A percentile compares a stretch with the other conserved stretches of the same genome.
These are phyloP conservation scores for Trebouxia sp. DNA, from an alignment of 139 green algal genomes.

Conservation along the genomic window DNA sequence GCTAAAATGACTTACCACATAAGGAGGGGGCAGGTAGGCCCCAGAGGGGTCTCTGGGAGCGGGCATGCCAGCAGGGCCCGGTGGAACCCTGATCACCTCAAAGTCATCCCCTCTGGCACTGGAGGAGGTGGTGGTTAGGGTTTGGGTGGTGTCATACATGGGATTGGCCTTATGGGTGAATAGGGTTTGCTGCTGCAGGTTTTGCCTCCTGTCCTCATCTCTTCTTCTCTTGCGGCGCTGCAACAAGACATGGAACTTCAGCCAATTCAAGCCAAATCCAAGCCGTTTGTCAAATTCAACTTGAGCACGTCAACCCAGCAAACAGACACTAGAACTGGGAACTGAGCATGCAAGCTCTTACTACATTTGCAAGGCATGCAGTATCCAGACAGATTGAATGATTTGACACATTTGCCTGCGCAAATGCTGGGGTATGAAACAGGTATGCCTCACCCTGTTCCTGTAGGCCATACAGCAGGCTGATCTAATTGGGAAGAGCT, in stretches of 20 bases:
- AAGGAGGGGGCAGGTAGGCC: background rate
- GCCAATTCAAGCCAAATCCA: background rate
- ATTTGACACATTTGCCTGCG: no score
- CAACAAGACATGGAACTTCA: background rate
- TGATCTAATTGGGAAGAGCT: background rate
- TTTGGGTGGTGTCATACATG: conserved; percentile 30
- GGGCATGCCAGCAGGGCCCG: background rate
- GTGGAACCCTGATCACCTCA: conserved; percentile 25
- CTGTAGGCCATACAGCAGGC: no score
- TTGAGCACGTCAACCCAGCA: background rate
- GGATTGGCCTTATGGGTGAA: conserved; percentile 30
- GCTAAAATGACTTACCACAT: background rate
- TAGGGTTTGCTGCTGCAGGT: background rate
- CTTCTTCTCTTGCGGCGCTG: background rate
- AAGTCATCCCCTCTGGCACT: conserved; percentile 28
- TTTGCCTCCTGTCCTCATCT: background rate
- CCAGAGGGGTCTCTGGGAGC: background rate
- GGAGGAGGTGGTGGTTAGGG: conserved; percentile 25
- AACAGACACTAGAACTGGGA: background rate
- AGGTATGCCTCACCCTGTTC: no score
- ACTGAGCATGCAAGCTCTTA: background rate
- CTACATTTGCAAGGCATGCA: background rate
- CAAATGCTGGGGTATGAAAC: no score
- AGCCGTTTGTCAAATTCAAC: background rate
- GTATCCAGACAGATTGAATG: background rate